Evolutionary conservation across 371 early-diverging fungal species (phyloP).

Genomic region (Syncephalis fuscata): DNA sequence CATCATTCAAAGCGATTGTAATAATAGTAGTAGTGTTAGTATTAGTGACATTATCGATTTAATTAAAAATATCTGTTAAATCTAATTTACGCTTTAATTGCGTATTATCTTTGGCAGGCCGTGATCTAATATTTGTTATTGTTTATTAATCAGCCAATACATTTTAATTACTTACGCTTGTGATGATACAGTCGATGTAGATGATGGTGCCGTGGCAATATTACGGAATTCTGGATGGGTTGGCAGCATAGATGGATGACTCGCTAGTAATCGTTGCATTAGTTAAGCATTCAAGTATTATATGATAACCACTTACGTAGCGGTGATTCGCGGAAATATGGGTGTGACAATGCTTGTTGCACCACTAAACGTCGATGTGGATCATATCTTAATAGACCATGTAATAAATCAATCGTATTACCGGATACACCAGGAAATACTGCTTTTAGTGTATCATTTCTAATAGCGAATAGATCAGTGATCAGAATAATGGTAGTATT

Average conservation of each 20-base stretch:
- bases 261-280: slow-evolving; percentile 11
- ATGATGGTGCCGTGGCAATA: no score
- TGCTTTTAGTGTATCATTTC: slow-evolving; percentile 31
- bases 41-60: no score
- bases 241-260: slow-evolving; percentile 36
- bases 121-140: no score
- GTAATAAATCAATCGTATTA: slow-evolving; percentile 49
- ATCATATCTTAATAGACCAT: slow-evolving; percentile 59
- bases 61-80: no score
- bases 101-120: no score
- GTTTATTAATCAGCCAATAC: no score
- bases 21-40: no score
- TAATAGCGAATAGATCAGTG: slow-evolving; percentile 3
- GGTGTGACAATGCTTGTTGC: slow-evolving; percentile 53
- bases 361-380: slow-evolving; percentile 58
- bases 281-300: background rate
- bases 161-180: no score
- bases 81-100: no score
- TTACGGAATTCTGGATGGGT: slow-evolving; percentile 50
- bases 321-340: slow-evolving; percentile 60
- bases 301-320: slow-evolving; percentile 8
- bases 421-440: slow-evolving; percentile 39
- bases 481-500: no score
- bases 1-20: background rate
- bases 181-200: no score